Base-by-base conservation (phyloP, 202 grass and related monocot genomes). In the Setaria italica region DNA sequence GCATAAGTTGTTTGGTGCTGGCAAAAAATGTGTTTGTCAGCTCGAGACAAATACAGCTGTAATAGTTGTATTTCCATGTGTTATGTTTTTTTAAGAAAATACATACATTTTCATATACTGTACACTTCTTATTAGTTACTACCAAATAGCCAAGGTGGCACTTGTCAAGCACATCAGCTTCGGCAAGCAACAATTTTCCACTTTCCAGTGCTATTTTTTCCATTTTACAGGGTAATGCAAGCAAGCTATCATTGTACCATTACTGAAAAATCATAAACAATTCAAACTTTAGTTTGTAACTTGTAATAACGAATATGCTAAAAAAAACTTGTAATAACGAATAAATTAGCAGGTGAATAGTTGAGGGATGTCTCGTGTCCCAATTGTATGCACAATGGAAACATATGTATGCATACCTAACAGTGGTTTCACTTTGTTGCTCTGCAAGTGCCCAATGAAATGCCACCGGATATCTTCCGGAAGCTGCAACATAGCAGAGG, bases 371-470 rank as follows among this genome's bases (percentile, higher is more conserved):
- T 12, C 7, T 49, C 5, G 10, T 6, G n/a, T 29, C 6, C 7
- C 14, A 33, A 34, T 49, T 34, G 11, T 53, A 15, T 33, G 42
- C 9, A 39, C 1, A 45, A 29, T 29, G 9, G 53, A 9, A 59
- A 54, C 39, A 41, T 21, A 20, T 19, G 51, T 41, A 10, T 70
- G 25, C 20, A 32, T 88, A 99, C 96, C 93, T 88, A 94, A 35
- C 9, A 96, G 87, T 8, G 91, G 74, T 81, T 99, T 99, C 8
- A 76, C 96, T 78, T 96, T 99, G 85, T 99, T 99, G 85, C 91
- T 96, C 81, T 99, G 96, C 76, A 99, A 69, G 68, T 91, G 91
- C 14, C 93, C 96, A 42, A 94, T 91, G 85, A 90, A 96, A 85
- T 96, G 93, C 96, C 96, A 96, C 63, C 86, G 56, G 48, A 92